Base-by-base conservation (phyloP, 306 rosid species). In the Glycine latifolia region DNA sequence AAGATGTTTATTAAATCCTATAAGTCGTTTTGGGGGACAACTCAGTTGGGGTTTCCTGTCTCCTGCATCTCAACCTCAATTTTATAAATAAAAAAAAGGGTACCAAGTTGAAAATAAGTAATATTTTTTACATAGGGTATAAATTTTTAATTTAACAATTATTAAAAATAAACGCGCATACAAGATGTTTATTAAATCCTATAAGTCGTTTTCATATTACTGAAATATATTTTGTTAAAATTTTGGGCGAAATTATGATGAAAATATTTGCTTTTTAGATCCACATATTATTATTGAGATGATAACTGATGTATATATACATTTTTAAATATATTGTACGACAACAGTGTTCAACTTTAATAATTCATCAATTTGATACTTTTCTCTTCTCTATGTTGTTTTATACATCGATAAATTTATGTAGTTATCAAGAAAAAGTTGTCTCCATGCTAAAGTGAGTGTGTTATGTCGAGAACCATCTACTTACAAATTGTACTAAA, bases 331-430 rank as follows among this genome's bases (percentile, higher is more conserved):
- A 65, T 65, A 37, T 65, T 65, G 70, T 65, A 13, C 20, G 2
- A 13, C 6, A 37, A 63, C 47, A 65, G 70, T 65, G 67, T 37
- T 65, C 5, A 35, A 65, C 70, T 65, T 65, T 37, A 65, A 65
- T 65, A 37, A 65, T 35, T 65, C 70, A 65, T 20, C 70, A 65
- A 65, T 35, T 65, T 13, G 70, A 37, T 35, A 3, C 20, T 12
- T 65, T 62, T 65, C 47, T 35, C 20, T 62, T 65, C 47, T 35
- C 20, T 35, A 12, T 65, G 70, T n/a, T 63, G 13, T n/a, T 65
- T 65, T 63, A 62, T 13, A 31, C 3, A 26, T 61, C 8, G 3
- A 10, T 10, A 35, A 63, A 0, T 35, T 62, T 62, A 33, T 33
- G 11, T 0, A 62, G 46, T 62, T 62, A 31, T 62, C 17, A 62